Percentiles rank a stretch among this genome's conserved stretches.
These are phyloP conservation scores for Cucumis melo DNA, from an alignment of 306 rosid genomes.

Conservation along the genomic window DNA sequence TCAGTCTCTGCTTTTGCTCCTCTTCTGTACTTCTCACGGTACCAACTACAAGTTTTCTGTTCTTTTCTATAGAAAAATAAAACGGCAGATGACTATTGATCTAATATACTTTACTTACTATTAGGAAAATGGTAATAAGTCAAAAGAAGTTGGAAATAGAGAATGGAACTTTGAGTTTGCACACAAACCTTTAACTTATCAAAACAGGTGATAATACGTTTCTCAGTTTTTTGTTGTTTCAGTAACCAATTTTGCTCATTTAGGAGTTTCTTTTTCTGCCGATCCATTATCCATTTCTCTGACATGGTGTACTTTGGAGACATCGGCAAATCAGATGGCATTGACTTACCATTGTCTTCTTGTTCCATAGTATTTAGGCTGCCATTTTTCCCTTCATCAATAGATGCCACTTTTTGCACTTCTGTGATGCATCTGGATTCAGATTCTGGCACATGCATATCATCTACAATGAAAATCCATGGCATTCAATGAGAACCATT, in stretches of 20 bases:
- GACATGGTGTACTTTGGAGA: constrained; percentile 80
- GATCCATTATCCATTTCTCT: constrained; percentile 79
- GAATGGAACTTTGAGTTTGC: background rate
- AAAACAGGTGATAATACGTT: constrained; percentile 51
- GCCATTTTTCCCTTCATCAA: constrained; percentile 19
- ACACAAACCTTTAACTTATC: constrained; percentile 67
- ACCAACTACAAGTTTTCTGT: background rate
- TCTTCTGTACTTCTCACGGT: background rate
- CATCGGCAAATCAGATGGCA: constrained; percentile 28
- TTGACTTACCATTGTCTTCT: constrained; percentile 34
- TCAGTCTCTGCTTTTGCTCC: background rate
- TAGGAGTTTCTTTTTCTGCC: constrained; percentile 55
- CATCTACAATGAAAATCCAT: constrained; percentile 16
- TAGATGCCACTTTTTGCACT: constrained; percentile 13
- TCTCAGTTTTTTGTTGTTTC: constrained; percentile 69
- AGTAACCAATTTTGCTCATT: constrained; percentile 50
- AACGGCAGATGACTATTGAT: background rate
- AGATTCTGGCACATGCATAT: constrained; percentile 18
- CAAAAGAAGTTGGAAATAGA: background rate
- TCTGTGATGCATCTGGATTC: constrained; percentile 10
- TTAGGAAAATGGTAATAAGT: background rate
- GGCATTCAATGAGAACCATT: constrained; percentile 1
- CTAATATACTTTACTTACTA: background rate
- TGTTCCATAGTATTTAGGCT: constrained; percentile 32
- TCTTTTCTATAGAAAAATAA: background rate